Evolutionary conservation across 768 basidiomycete species (phyloP).

Genomic region (Cystobasidium tubakii): DNA sequence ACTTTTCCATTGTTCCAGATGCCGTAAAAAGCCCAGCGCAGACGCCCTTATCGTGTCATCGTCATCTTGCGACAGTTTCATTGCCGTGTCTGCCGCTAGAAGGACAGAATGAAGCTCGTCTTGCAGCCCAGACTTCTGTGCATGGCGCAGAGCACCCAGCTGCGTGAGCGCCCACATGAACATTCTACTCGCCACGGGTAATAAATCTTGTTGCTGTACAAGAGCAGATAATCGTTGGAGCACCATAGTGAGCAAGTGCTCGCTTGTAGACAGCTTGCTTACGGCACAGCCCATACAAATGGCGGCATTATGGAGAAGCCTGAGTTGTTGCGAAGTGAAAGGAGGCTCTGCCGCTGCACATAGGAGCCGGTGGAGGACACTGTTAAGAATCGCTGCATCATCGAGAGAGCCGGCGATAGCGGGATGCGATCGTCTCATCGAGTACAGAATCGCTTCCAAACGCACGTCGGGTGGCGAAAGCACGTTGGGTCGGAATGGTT

Average conservation of each 20-base stretch:
- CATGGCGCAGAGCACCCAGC: not conserved
- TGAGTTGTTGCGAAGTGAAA: slow-evolving; percentile 21
- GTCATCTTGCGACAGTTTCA: not conserved
- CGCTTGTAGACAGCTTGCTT: not conserved
- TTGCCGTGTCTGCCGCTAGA: not conserved
- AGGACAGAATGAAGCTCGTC: not conserved
- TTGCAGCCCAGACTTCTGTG: not conserved
- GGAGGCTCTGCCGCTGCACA: not conserved
- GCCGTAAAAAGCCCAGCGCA: not conserved
- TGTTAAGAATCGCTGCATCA: not conserved
- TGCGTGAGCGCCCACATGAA: not conserved
- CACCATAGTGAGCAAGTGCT: not conserved
- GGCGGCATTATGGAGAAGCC: slow-evolving; percentile 14
- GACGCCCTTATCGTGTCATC: not conserved
- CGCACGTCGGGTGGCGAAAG: slow-evolving; percentile 22
- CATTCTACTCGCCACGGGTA: not conserved
- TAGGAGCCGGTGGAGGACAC: slow-evolving; percentile 17
- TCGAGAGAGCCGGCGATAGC: slow-evolving; percentile 7
- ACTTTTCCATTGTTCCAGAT: not conserved
- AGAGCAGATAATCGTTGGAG: not conserved
- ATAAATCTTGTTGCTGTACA: not conserved
- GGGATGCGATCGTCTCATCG: not conserved
- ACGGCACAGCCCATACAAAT: not conserved
- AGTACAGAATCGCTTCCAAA: not conserved
- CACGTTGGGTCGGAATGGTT: not conserved